Base-by-base conservation (phyloP, 164 flowering plant genomes). In the Annona squamosa region DNA sequence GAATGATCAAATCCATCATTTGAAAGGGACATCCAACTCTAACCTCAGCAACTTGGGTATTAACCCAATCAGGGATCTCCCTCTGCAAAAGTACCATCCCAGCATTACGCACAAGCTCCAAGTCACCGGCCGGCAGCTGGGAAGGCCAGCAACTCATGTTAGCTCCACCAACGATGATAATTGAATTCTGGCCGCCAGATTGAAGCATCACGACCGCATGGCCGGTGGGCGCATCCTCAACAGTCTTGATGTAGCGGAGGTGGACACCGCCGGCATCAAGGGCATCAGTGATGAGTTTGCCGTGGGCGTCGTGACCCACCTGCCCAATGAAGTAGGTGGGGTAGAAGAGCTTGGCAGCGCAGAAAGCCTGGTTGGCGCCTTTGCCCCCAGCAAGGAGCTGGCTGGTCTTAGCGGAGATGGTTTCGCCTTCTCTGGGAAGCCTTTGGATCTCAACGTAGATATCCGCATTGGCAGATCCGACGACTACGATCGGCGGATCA, bases 161-260 rank as follows among this genome's bases (percentile, higher is more conserved):
- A 43, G 98, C 90, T 4, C 99, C 99, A 43, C 99, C 99, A 67
- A 95, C 98, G 78, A 95, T 93, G 70, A 95, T 87, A 59, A 95
- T 95, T 10, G 94, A 89, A 71, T 95, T 95, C 82, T 93, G 89
- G 72, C 99, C 99, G 79, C 82, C 91, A 62, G 88, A 45, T 69
- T 86, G 93, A 4, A 93, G 89, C 97, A 93, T 95, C 79, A 95
- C 98, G 75, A 93, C 97, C 48, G 99, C 99, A 79, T 95, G 97
- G 42, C 99, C 99, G 65, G 99, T 93, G 9, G 99, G 99, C 4
- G 75, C 93, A 52, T 67, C 83, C 47, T 68, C 47, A 68, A 88
- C 86, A 41, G 57, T 75, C 69, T 42, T 86, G 69, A 95, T 73
- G 74, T 81, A 71, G 69, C 86, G 91, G 52, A 90, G 37, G 7